A percentile compares a stretch with the other conserved stretches of the same genome.
phyloP scores from a whole-genome alignment of 805 yeast species.

The Pichia ethanolica region DNA sequence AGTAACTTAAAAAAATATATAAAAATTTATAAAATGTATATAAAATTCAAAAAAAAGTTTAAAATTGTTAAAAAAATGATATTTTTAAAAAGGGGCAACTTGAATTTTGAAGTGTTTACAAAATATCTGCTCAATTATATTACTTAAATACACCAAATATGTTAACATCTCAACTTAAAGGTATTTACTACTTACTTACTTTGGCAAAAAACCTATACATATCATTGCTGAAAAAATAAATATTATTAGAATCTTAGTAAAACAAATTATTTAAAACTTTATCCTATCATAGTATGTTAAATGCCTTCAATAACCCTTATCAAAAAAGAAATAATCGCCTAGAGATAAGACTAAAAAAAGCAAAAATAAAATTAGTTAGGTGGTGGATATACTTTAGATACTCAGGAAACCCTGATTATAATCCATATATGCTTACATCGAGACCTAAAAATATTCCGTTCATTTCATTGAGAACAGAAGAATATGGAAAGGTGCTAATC shows the following conservation, averaged over 20 bases:
- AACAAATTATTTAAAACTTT: too few species aligned
- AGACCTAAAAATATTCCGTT: conserved; percentile 21
- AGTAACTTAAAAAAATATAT: conserved; percentile 7
- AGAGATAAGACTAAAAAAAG: conserved; percentile 7
- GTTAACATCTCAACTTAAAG: too few species aligned
- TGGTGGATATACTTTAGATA: conserved; percentile 23
- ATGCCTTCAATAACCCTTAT: not conserved
- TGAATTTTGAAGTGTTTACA: too few species aligned
- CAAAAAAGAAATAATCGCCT: not conserved
- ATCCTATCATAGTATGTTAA: not conserved
- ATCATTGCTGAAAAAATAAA: too few species aligned
- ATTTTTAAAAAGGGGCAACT: not conserved
- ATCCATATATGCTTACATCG: conserved; percentile 20
- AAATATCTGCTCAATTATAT: too few species aligned
- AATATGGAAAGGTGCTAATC: conserved; percentile 12
- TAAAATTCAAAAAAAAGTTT: not conserved
- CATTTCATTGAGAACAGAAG: conserved; percentile 21
- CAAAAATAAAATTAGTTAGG: conserved; percentile 19
- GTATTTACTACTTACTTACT: too few species aligned
- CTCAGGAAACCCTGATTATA: conserved; percentile 16
- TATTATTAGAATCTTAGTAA: too few species aligned
- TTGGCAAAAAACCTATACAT: too few species aligned
- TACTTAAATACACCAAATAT: too few species aligned
- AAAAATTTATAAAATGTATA: not conserved
- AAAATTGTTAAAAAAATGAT: not conserved